These are phyloP conservation scores for Penicillium roqueforti DNA, from an alignment of 495 filamentous ascomycete species.

Conservation along the genomic window DNA sequence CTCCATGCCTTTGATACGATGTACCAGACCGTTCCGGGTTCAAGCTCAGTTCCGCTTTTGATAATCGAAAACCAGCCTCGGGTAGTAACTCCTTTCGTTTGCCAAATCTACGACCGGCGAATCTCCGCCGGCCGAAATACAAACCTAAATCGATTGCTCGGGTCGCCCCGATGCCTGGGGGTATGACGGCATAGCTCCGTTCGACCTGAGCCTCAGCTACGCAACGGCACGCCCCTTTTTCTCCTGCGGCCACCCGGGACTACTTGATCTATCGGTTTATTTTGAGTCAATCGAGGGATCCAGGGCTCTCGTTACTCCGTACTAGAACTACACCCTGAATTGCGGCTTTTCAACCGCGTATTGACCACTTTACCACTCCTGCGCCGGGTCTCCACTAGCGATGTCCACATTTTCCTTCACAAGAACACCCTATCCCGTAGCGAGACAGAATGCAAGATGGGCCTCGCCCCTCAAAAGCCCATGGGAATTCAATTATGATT, in stretches of 20 bases:
- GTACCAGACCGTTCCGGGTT: neutral
- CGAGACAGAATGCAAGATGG: constrained; percentile 1
- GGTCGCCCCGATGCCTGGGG: constrained; percentile 16
- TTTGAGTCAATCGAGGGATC: neutral
- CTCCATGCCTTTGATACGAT: neutral
- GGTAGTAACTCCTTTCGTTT: neutral
- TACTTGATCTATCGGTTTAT: neutral
- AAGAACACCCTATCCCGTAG: constrained; percentile 4
- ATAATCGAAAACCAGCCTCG: neutral
- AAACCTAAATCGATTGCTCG: constrained; percentile 11
- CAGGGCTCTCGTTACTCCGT: neutral
- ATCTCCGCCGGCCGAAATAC: neutral
- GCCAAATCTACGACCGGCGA: neutral
- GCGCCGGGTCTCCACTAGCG: constrained; percentile 4
- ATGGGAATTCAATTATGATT: constrained; percentile 14
- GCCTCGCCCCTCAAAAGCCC: constrained; percentile 12
- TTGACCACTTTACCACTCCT: constrained; percentile 1
- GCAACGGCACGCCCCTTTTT: neutral
- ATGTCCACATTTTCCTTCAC: constrained; percentile 13
- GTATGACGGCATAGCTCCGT: constrained; percentile 24
- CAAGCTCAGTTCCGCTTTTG: neutral
- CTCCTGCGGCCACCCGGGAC: neutral
- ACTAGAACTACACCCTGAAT: neutral
- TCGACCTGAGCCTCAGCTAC: constrained; percentile 18
- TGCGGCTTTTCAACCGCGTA: neutral